Evolutionary conservation across 768 basidiomycete genomes (phyloP).

Genomic region (Dendrothele bispora): DNA sequence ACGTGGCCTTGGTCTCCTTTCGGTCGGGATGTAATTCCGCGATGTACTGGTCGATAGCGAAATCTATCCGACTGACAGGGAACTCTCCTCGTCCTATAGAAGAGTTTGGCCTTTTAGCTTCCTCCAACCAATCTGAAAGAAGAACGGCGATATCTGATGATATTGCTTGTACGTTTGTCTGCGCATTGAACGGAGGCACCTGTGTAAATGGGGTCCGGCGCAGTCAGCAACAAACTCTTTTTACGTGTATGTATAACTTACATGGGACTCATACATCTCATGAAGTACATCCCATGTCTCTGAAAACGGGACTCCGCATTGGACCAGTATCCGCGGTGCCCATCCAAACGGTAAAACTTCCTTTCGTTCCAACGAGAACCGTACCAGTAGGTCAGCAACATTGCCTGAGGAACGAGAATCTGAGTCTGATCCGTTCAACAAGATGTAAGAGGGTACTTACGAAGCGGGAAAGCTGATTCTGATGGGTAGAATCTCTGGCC

Average conservation of each 20-base stretch:
- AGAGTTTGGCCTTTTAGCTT: slow-evolving; percentile 74
- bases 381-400: slow-evolving; percentile 72
- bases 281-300: slow-evolving; percentile 87
- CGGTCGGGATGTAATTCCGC: slow-evolving; percentile 64
- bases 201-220: slow-evolving; percentile 24
- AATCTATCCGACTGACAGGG: slow-evolving; percentile 76
- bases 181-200: slow-evolving; percentile 84
- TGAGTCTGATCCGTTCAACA: neutral
- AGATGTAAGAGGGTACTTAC: slow-evolving; percentile 44
- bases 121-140: slow-evolving; percentile 79
- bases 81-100: slow-evolving; percentile 61
- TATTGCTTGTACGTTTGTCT: slow-evolving; percentile 75
- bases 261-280: slow-evolving; percentile 88
- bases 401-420: slow-evolving; percentile 52
- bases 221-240: slow-evolving; percentile 7
- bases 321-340: slow-evolving; percentile 75
- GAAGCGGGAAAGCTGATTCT: slow-evolving; percentile 84
- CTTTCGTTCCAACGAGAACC: slow-evolving; percentile 65
- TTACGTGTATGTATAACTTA: slow-evolving; percentile 36
- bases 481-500: slow-evolving; percentile 90
- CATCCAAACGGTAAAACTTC: slow-evolving; percentile 70
- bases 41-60: slow-evolving; percentile 72
- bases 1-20: slow-evolving; percentile 59
- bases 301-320: slow-evolving; percentile 78
- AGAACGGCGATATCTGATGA: slow-evolving; percentile 81